Evolutionary conservation across 495 filamentous ascomycete species (phyloP).

Genomic region (Cudoniella acicularis): DNA sequence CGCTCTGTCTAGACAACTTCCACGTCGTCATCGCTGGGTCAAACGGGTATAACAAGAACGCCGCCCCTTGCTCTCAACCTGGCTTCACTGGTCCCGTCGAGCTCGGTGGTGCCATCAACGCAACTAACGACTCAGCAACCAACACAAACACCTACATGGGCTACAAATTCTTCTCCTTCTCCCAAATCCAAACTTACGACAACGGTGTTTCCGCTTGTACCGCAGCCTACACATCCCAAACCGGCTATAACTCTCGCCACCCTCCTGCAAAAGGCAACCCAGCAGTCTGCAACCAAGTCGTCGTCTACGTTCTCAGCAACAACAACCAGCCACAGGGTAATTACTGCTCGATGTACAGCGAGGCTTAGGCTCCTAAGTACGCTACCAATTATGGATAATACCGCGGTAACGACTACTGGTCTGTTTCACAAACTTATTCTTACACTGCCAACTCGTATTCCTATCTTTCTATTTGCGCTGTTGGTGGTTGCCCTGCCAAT

Average conservation of each 20-base stretch:
- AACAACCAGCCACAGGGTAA: slow-evolving; percentile 10
- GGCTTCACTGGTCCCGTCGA: slow-evolving; percentile 14
- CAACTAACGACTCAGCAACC: slow-evolving; percentile 15
- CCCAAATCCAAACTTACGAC: background rate
- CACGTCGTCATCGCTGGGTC: slow-evolving; percentile 18
- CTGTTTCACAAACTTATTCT: slow-evolving; percentile 15
- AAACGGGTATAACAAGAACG: slow-evolving; percentile 21
- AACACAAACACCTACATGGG: slow-evolving; percentile 23
- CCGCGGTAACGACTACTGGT: slow-evolving; percentile 9
- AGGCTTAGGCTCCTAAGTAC: slow-evolving; percentile 14
- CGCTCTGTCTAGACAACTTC: slow-evolving; percentile 4
- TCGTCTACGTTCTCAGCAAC: slow-evolving; percentile 14
- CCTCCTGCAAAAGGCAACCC: slow-evolving; percentile 12
- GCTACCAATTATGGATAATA: slow-evolving; percentile 22
- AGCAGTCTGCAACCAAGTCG: slow-evolving; percentile 17
- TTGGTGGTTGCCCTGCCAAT: slow-evolving; percentile 11
- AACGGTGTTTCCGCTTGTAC: slow-evolving; percentile 11
- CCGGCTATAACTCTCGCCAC: slow-evolving; percentile 18
- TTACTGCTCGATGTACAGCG: slow-evolving; percentile 21
- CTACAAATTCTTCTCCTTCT: slow-evolving; percentile 17
- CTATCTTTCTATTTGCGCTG: slow-evolving; percentile 13
- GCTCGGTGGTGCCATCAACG: slow-evolving; percentile 22
- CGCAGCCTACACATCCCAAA: slow-evolving; percentile 13
- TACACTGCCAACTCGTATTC: slow-evolving; percentile 13
- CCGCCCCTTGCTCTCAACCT: background rate